Evolutionary conservation across 2,329 filamentous ascomycete genomes (phyloP).

Genomic region (Fusarium nodosum): DNA sequence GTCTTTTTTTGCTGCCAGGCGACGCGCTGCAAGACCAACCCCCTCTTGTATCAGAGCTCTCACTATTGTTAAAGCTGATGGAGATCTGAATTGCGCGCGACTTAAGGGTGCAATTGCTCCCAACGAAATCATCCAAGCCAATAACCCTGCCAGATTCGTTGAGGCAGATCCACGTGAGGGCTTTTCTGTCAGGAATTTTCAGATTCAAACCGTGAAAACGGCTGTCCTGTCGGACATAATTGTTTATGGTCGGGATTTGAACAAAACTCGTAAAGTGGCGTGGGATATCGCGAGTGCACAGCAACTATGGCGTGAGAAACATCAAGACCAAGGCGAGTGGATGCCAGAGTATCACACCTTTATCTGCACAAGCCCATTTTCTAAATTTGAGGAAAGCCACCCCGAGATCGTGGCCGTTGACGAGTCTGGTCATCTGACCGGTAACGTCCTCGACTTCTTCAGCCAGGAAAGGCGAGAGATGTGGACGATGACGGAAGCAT

Average conservation of each 20-base stretch:
- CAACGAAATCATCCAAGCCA: conserved; percentile 78
- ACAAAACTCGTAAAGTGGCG: conserved; percentile 71
- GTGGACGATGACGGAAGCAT: conserved; percentile 90
- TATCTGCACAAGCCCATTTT: conserved; percentile 74
- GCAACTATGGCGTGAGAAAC: conserved; percentile 76
- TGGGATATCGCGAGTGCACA: conserved; percentile 83
- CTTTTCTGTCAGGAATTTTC: conserved; percentile 96
- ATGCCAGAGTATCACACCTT: conserved; percentile 87
- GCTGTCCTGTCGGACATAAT: conserved; percentile 92
- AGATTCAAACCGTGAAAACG: conserved; percentile 92
- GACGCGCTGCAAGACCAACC: conserved; percentile 77
- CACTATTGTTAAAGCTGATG: conserved; percentile 89
- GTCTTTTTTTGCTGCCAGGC: conserved; percentile 86
- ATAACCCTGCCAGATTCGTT: conserved; percentile 72
- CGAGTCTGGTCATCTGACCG: conserved; percentile 77
- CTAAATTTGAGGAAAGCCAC: conserved; percentile 77
- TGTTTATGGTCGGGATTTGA: conserved; percentile 83
- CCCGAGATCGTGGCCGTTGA: conserved; percentile 81
- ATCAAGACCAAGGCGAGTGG: conserved; percentile 67
- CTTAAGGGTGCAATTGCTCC: conserved; percentile 90
- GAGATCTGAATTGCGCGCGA: conserved; percentile 78
- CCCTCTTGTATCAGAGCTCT: conserved; percentile 81
- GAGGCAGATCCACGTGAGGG: conserved; percentile 89
- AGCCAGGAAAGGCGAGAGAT: conserved; percentile 92
- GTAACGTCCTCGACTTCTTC: conserved; percentile 87